phyloP scores from a whole-genome alignment of 164 flowering plant species.

The Tetrastigma voinierianum region DNA sequence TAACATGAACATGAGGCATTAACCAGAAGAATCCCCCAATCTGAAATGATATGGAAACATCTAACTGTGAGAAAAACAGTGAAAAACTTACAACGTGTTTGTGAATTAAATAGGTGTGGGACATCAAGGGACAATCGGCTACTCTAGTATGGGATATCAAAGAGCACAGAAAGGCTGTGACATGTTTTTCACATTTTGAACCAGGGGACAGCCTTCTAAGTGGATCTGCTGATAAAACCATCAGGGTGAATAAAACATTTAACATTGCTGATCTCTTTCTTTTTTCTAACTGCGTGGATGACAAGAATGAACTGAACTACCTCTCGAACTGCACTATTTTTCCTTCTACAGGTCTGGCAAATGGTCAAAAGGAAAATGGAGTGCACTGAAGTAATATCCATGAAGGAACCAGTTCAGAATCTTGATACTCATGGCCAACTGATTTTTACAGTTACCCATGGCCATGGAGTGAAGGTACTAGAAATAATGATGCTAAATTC shows the following conservation, averaged over 20 bases:
- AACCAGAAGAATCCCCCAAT: not conserved
- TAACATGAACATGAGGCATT: not conserved
- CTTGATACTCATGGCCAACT: slow-evolving; percentile 44
- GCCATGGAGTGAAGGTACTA: slow-evolving; percentile 57
- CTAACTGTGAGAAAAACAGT: not conserved
- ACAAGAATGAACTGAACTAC: not conserved
- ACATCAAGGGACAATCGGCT: slow-evolving; percentile 51
- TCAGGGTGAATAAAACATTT: slow-evolving; percentile 40
- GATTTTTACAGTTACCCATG: slow-evolving; percentile 41
- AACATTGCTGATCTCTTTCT: not conserved
- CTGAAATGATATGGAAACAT: not conserved
- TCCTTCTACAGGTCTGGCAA: slow-evolving; percentile 63
- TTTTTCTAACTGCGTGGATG: not conserved
- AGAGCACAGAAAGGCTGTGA: slow-evolving; percentile 70
- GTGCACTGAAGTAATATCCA: slow-evolving; percentile 53
- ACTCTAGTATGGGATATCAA: slow-evolving; percentile 54
- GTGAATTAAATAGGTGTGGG: slow-evolving; percentile 59
- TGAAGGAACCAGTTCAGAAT: slow-evolving; percentile 54
- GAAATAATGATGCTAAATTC: not conserved
- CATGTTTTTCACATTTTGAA: slow-evolving; percentile 66
- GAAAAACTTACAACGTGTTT: not conserved
- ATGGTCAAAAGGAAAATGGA: slow-evolving; percentile 50
- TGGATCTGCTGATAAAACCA: slow-evolving; percentile 76
- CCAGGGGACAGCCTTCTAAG: slow-evolving; percentile 64
- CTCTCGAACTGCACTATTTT: not conserved